Evolutionary conservation across 2,329 filamentous ascomycete genomes (phyloP).

Genomic region (Magnaporthiopsis poae): DNA sequence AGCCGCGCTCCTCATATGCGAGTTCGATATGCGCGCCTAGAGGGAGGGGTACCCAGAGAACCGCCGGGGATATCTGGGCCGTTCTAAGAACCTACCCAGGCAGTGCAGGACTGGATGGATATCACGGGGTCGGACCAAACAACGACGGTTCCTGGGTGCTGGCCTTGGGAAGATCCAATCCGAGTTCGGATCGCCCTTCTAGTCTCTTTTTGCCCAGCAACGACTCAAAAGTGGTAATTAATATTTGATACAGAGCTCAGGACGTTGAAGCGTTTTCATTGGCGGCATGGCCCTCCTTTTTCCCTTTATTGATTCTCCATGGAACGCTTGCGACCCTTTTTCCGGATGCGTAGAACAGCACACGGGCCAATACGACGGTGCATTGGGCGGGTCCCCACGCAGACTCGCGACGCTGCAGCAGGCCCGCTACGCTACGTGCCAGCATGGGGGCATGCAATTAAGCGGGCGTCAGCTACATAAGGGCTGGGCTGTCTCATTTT

Average conservation of each 20-base stretch:
- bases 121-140: background rate
- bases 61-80: background rate
- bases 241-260: no score
- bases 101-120: no score
- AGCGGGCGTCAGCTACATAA: background rate
- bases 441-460: background rate
- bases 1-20: background rate
- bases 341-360: background rate
- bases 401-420: background rate
- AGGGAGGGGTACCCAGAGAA: background rate
- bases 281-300: background rate
- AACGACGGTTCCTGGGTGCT: background rate
- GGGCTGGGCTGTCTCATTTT: background rate
- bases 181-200: background rate
- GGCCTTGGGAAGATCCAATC: background rate
- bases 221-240: no score
- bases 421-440: no score
- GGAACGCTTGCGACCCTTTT: background rate
- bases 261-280: background rate
- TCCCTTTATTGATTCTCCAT: background rate
- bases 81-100: background rate
- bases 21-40: background rate
- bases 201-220: background rate
- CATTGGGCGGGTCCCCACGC: background rate
- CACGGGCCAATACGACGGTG: background rate